Percentiles rank a stretch among this genome's conserved stretches.
These are phyloP conservation scores for Dryas drummondii DNA, from an alignment of 306 rosid species.

Conservation along the genomic window DNA sequence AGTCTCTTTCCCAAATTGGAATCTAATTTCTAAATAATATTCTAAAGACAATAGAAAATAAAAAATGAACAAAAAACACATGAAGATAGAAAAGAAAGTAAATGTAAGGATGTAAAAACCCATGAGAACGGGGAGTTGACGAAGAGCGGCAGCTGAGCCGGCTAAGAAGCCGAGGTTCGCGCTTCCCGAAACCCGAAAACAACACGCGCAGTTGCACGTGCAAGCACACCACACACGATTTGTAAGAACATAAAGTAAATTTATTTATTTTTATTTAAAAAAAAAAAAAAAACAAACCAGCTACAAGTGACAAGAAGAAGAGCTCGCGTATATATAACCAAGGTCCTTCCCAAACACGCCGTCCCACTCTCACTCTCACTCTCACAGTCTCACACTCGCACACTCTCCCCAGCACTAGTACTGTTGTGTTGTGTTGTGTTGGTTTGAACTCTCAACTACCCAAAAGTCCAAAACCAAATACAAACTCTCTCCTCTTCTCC, in stretches of 20 bases:
- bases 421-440: not conserved
- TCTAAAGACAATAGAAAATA: not conserved
- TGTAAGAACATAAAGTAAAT: not conserved
- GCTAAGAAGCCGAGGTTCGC: slow-evolving; percentile 49
- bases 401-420: not conserved
- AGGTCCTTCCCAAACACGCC: slow-evolving; percentile 7
- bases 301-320: not conserved
- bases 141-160: slow-evolving; percentile 59
- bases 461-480: not conserved
- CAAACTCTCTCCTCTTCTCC: not conserved
- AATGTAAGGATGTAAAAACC: not conserved
- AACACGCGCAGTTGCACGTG: slow-evolving; percentile 66
- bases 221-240: slow-evolving; percentile 30
- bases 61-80: not conserved
- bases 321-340: slow-evolving; percentile 14
- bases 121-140: not conserved
- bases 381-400: not conserved
- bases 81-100: not conserved
- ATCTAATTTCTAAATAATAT: not conserved
- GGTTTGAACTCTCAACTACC: slow-evolving; percentile 10
- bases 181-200: slow-evolving; percentile 49
- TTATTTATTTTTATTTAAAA: not conserved
- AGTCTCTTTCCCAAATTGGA: not conserved
- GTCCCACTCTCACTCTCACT: not conserved
- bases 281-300: not conserved